Evolutionary conservation across 176 grass and related monocot species (phyloP), one percentile per base, ranked within the genome.

Genomic region (Phoenix dactylifera): DNA sequence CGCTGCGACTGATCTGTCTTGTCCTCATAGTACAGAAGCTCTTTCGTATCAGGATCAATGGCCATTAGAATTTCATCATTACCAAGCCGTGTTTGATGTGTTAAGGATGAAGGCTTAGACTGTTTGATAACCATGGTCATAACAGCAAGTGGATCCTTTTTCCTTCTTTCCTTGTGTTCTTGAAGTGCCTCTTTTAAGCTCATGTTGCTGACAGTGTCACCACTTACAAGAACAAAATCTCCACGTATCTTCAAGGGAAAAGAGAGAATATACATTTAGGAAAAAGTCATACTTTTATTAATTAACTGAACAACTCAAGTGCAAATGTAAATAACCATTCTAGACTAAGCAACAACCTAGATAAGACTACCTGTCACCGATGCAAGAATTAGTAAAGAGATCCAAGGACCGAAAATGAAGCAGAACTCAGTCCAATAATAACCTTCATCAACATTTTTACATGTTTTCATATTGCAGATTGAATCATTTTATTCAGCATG

Each of bases 121-220:
- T 76, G 73, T 60, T 92, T 88, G 62, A 98, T 82, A 64, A 98
- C 76, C 79, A 92, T 98, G 39, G 93, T 98, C 87, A 98, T 98
- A 52, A 98, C 71, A 75, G 93, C 82, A 77, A 88, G 81, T 3
- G 81, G 87, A 62, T 89, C 93, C 17, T 83, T 88, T 85, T 92
- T 92, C 70, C 79, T 82, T 65, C 87, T 77, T 53, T 98, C 93
- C 73, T 85, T 92, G 61, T 98, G 93, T 67, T 87, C 81, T 55
- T 89, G 78, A 32, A 98, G 76, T 54, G 76, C 84, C 22, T 83
- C 75, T 59, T 83, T 77, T 64, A 97, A 82, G 60, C 76, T 83
- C 84, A 85, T 86, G 65, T 98, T 98, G 71, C 87, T 92, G 79
- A 98, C 64, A 54, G 93, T 98, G 77, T 92, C 84, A 48, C 93